Evolutionary conservation across 108 stramenopile species (phyloP), one percentile per base, ranked within the genome.

Genomic region (Chaetoceros tenuissimus): DNA sequence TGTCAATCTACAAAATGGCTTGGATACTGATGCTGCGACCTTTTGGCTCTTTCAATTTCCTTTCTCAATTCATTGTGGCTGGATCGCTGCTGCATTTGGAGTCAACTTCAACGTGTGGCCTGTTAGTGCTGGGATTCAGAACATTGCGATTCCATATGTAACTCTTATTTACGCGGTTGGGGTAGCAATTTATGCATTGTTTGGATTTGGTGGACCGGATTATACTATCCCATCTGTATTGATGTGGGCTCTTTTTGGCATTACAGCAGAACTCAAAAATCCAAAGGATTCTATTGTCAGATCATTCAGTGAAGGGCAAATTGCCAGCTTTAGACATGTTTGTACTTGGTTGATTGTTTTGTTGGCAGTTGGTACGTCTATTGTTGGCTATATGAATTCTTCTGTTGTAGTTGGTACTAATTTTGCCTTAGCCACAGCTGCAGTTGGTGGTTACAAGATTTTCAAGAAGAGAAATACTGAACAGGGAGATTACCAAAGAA

Each of bases 61-160:
- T 1, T 89, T 93, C 62, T 56, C 70, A 22, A 67, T 88, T 28
- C 91, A 93, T 61, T 55, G 48, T 22, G 87, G 81, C 3, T 93
- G 91, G 91, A 89, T 93, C 47, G 73, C 78, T 49, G 91, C 91
- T 1, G 91, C 91, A 20, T 65, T 80, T 8, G 55, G 70, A n/a
- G 65, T 93, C 16, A 93, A 93, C 71, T 54, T 81, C n/a, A 84
- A 81, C 60, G 85, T 93, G 8, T 59, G 79, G 3, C 68, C 76
- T 28, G 81, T 87, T 34, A 53, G 69, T 0, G 43, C 57, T 28
- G 60, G 59, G 0, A 59, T 52, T 20, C 48, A 75, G 2, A 85
- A 93, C 60, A 31, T 77, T 21, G 48, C 67, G 2, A 58, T 77
- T 5, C 81, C 79, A 3, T 67, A 82, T 46, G 54, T 69, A 3